phyloP scores from a whole-genome alignment of 1,284 basidiomycete genomes.

The Cryptococcus sp. region DNA sequence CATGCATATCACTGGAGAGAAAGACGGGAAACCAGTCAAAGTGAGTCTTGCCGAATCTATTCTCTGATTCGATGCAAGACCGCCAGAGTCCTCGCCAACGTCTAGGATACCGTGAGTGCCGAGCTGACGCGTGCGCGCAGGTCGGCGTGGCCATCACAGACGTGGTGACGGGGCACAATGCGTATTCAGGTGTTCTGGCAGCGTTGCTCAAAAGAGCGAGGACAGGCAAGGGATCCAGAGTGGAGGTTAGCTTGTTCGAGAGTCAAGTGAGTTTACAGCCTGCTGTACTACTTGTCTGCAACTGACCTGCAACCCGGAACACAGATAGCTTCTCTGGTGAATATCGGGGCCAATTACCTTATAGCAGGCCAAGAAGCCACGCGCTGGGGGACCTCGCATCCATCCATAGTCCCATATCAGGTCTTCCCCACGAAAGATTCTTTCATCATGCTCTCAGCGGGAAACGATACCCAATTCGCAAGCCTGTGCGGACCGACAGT shows the following conservation, averaged over 20 bases:
- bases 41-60: constrained; percentile 27
- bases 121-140: constrained; percentile 18
- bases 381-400: constrained; percentile 86
- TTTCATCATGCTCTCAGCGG: constrained; percentile 92
- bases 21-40: constrained; percentile 83
- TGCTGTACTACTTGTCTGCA: background rate
- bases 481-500: constrained; percentile 46
- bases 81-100: background rate
- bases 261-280: constrained; percentile 62
- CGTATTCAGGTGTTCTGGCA: constrained; percentile 90
- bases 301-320: background rate
- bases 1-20: constrained; percentile 95
- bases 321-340: constrained; percentile 85
- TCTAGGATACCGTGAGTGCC: background rate
- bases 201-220: constrained; percentile 76
- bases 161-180: constrained; percentile 74
- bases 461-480: constrained; percentile 80
- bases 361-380: constrained; percentile 81
- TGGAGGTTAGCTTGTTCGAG: constrained; percentile 87
- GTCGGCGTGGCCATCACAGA: constrained; percentile 90
- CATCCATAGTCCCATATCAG: constrained; percentile 88
- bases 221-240: constrained; percentile 85
- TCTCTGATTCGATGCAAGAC: background rate
- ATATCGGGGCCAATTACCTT: constrained; percentile 92
- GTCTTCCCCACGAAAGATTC: constrained; percentile 85